Percentiles rank a stretch among this genome's conserved stretches.
Conservation (phyloP, 1,284 basidiomycete species). For the Cryptococcus sp. region DNA sequence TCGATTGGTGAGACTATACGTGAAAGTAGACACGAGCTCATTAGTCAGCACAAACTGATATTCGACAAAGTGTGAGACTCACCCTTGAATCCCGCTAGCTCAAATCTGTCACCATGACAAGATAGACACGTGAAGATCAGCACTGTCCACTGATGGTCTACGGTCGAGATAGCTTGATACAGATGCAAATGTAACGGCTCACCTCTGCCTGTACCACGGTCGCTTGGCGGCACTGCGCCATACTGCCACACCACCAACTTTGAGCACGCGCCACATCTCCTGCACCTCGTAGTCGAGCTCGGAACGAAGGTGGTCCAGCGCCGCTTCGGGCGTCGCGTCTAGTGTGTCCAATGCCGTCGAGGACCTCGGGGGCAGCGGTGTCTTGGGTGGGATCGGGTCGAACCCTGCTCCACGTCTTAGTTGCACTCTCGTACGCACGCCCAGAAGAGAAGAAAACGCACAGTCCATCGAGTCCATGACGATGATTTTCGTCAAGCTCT, state of each 20-base stretch:
- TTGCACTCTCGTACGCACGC: neutral
- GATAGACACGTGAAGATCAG: neutral
- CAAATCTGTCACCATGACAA: slow-evolving; percentile 36
- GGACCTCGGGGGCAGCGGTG: slow-evolving; percentile 48
- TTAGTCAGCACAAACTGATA: neutral
- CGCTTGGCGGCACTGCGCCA: slow-evolving; percentile 70
- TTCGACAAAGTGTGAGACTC: neutral
- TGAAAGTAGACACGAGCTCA: neutral
- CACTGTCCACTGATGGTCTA: too few species aligned
- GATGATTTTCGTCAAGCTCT: slow-evolving; percentile 65
- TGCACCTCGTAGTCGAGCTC: slow-evolving; percentile 66
- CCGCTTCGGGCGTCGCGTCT: slow-evolving; percentile 49
- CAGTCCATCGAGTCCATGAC: slow-evolving; percentile 81
- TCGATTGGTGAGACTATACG: slow-evolving; percentile 55
- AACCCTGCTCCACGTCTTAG: slow-evolving; percentile 57
- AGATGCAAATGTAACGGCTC: neutral
- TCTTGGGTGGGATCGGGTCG: slow-evolving; percentile 58
- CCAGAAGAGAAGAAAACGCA: slow-evolving; percentile 22
- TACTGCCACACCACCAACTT: slow-evolving; percentile 65
- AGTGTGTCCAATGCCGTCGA: slow-evolving; percentile 46
- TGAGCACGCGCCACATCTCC: slow-evolving; percentile 66
- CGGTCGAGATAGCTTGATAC: too few species aligned
- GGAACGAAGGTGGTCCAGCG: slow-evolving; percentile 50
- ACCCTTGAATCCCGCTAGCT: slow-evolving; percentile 57
- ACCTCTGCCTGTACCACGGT: slow-evolving; percentile 72